Conservation (phyloP, 2,329 filamentous ascomycete species). For the Fusarium sp. region DNA sequence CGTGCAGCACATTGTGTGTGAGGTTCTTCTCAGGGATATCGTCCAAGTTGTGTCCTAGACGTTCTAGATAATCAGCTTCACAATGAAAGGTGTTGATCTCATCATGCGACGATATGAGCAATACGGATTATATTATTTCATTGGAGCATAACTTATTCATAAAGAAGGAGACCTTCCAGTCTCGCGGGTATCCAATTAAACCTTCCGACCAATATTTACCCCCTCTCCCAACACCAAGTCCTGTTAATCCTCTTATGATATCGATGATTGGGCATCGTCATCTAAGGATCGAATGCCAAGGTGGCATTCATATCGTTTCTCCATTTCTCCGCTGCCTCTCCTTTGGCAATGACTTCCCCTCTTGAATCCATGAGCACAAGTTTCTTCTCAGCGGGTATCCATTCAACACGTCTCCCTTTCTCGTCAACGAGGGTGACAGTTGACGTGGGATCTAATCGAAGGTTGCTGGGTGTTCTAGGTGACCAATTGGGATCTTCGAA, state of each 20-base stretch:
- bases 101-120: background rate
- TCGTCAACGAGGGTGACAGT: conserved; percentile 38
- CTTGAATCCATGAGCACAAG: conserved; percentile 36
- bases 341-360: background rate
- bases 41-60: too few relatives aligned
- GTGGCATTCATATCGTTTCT: background rate
- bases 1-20: too few relatives aligned
- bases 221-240: background rate
- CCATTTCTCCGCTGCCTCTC: conserved; percentile 12
- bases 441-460: conserved; percentile 27
- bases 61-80: too few relatives aligned
- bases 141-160: too few relatives aligned
- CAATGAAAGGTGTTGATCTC: too few relatives aligned
- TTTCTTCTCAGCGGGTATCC: conserved; percentile 33
- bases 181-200: conserved; percentile 17
- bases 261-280: background rate
- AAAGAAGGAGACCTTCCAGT: background rate
- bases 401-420: conserved; percentile 38
- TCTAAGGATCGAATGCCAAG: background rate
- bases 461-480: conserved; percentile 26
- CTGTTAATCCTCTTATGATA: background rate
- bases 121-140: background rate
- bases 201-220: background rate
- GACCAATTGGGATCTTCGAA: conserved; percentile 58
- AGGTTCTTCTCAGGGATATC: too few relatives aligned